These are phyloP conservation scores for Solanum habrochaites DNA, from an alignment of 257 asterid genomes.

Conservation along the genomic window DNA sequence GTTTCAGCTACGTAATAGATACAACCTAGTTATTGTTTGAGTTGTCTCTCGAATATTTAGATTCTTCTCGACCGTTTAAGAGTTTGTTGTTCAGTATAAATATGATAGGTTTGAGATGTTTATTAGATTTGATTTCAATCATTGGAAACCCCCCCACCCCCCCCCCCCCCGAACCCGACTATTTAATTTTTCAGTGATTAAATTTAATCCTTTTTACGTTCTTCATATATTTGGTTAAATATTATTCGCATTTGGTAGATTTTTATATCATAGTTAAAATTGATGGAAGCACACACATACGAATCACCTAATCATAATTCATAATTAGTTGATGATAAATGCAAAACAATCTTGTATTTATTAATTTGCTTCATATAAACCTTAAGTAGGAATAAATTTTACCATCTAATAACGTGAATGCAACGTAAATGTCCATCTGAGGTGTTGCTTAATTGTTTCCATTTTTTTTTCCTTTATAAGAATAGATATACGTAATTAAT, in stretches of 20 bases:
- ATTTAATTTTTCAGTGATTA: background rate
- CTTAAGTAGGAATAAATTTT: background rate
- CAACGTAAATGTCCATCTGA: background rate
- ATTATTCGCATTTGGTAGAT: background rate
- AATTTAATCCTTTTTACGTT: background rate
- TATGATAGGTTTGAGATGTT: background rate
- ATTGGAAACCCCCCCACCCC: too few relatives aligned
- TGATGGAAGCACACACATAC: background rate
- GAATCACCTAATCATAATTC: background rate
- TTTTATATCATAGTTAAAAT: background rate
- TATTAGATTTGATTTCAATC: too few relatives aligned
- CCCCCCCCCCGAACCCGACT: too few relatives aligned
- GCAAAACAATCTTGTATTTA: background rate
- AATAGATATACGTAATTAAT: background rate
- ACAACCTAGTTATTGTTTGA: background rate
- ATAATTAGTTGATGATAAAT: background rate
- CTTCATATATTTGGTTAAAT: background rate
- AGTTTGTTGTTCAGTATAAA: background rate
- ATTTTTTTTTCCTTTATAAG: background rate
- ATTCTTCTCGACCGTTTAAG: accelerated
- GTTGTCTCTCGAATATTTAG: background rate
- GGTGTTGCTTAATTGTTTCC: background rate
- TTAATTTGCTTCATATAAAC: background rate
- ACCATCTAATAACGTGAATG: background rate
- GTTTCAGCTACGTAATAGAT: background rate